Base-by-base conservation (phyloP, 2,329 filamentous ascomycete genomes). In the Trichoderma sp. region DNA sequence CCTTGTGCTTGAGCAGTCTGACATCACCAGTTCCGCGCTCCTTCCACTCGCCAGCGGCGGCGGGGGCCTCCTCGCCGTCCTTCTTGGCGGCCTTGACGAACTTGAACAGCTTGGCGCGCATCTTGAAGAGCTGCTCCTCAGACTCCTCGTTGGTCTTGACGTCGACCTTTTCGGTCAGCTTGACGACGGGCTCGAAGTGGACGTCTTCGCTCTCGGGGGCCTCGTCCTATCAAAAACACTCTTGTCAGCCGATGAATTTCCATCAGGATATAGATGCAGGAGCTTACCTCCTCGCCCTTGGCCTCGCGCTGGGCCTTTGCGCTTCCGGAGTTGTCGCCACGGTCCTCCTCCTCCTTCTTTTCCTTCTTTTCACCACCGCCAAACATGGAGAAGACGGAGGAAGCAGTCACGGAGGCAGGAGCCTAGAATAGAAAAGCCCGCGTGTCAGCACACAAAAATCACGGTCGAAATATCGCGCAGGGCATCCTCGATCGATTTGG, bases 31-130 rank as follows among this genome's bases (percentile, higher is more conserved):
- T 98, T 76, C 96, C 96, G 81, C 96, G 92, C 90, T 99, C 96
- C 89, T 98, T 99, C 96, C 96, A 99, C 87, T 98, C 96, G 83
- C 92, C 92, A 78, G 88, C 90, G 69, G 68, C 14, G 68, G 68
- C 51, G 14, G 64, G 61, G 21, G 57, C 57, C 39, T 73, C 65
- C 56, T 73, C 72, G 28, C 69, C 72, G 6, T 71, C 69, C 72
- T 72, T 72, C 71, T 70, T 72, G 56, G 47, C 26, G 32, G 97
- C 94, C 78, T 93, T 90, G 84, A 97, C 92, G 83, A 98, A 99
- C 86, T 95, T 95, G 91, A 99, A 99, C 76, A 99, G 92, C 90
- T 99, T 99, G 81, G 96, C 96, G 79, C 96, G 93, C 95, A 98
- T 98, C 91, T 98, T 98, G 91, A 98, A 99, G 51, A 90, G 88